phyloP scores from a whole-genome alignment of 352 stramenopile genomes.

The Achlya hypogyna region DNA sequence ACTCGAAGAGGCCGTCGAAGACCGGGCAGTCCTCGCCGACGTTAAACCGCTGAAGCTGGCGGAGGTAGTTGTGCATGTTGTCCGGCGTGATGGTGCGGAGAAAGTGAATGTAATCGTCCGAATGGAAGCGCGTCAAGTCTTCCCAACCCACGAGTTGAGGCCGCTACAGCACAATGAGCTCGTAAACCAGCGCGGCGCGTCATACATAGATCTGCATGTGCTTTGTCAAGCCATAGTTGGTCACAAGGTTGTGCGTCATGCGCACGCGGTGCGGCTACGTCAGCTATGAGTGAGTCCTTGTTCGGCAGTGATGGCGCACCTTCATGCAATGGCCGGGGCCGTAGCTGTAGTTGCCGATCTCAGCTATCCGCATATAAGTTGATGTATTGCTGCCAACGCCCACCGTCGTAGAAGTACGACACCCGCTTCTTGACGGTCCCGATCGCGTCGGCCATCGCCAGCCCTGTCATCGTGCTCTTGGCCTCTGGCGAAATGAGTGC shows the following conservation, averaged over 20 bases:
- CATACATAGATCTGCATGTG: conserved; percentile 98
- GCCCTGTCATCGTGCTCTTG: background rate
- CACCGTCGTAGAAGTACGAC: conserved; percentile 87
- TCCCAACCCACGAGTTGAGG: conserved; percentile 92
- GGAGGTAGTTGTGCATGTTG: conserved; percentile 95
- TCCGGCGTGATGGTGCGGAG: conserved; percentile 96
- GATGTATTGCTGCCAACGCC: background rate
- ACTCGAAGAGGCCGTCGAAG: conserved; percentile 99
- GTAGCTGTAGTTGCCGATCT: conserved; percentile 99
- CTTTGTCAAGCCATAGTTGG: conserved; percentile 98
- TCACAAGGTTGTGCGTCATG: conserved; percentile 99
- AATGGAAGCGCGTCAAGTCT: conserved; percentile 98
- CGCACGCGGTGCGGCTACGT: conserved; percentile 93
- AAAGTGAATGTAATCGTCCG: conserved; percentile 99
- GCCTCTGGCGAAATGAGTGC: no score
- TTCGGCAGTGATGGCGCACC: conserved; percentile 52
- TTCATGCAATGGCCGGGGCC: conserved; percentile 90
- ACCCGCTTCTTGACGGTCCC: conserved; percentile 54
- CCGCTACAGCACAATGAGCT: conserved; percentile 35
- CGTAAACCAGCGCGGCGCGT: conserved; percentile 16
- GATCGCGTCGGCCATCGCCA: conserved; percentile 2
- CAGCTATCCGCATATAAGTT: conserved; percentile 38
- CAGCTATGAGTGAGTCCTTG: background rate
- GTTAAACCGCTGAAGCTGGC: conserved; percentile 94
- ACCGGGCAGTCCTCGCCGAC: conserved; percentile 99